Evolutionary conservation across 805 yeast species (phyloP).

Genomic region (fission yeast (Schizosaccharomyces pombe)): ASM294v3 CU329670.1:1644501-1645000

Average conservation of each 20-base stretch:
- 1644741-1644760: constrained; percentile 39
- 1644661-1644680: constrained; percentile 47
- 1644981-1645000: constrained; percentile 31
- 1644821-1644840: constrained; percentile 29
- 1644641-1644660: constrained; percentile 40
- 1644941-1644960: constrained; percentile 29
- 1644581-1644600: constrained; percentile 15
- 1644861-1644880: constrained; percentile 17
- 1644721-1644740: constrained; percentile 32
- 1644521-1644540: constrained; percentile 30
- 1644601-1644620: constrained; percentile 39
- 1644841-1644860: constrained; percentile 26
- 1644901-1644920: constrained; percentile 14
- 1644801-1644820: constrained; percentile 66
- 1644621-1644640: constrained; percentile 52
- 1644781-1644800: constrained; percentile 56
- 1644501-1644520: constrained; percentile 49
- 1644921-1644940: constrained; percentile 22
- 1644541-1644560: constrained; percentile 46
- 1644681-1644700: constrained; percentile 16
- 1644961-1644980: constrained; percentile 28
- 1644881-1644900: constrained; percentile 16
- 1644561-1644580: background rate
- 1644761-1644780: constrained; percentile 52
- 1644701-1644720: constrained; percentile 9